Conservation (phyloP, 129 eudicot genomes). For the Chrysanthemum makinoi region DNA sequence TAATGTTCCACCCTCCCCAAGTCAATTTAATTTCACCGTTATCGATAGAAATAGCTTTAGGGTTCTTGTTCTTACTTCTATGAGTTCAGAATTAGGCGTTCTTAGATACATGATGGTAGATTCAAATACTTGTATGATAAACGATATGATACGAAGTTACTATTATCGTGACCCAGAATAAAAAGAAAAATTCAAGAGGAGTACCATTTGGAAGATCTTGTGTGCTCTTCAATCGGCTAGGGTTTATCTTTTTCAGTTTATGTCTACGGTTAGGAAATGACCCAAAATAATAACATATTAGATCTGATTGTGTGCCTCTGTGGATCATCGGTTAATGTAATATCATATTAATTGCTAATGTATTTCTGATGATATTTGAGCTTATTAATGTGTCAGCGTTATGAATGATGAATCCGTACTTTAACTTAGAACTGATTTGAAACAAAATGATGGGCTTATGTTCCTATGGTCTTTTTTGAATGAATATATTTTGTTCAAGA, state of each 20-base stretch:
- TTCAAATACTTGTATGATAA: constrained; percentile 28
- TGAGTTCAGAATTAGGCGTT: constrained; percentile 20
- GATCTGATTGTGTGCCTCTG: neutral
- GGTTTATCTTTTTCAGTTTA: neutral
- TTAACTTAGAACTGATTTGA: neutral
- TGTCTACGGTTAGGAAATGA: constrained; percentile 5
- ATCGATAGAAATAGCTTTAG: constrained; percentile 40
- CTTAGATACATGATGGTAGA: constrained; percentile 5
- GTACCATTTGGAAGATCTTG: constrained; percentile 11
- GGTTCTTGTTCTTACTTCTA: constrained; percentile 2
- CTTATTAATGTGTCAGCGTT: neutral
- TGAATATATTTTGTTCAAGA: neutral
- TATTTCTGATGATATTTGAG: constrained; percentile 1
- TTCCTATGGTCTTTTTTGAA: neutral
- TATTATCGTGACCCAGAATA: constrained; percentile 18
- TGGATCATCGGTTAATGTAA: constrained; percentile 17
- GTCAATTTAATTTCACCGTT: constrained; percentile 31
- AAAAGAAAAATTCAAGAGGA: constrained; percentile 9
- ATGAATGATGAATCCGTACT: neutral
- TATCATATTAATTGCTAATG: constrained; percentile 13
- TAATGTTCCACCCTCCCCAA: constrained; percentile 27
- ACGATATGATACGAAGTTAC: constrained; percentile 13
- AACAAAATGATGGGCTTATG: neutral
- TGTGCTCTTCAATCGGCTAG: neutral
- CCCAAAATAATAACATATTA: constrained; percentile 14